A percentile compares a stretch with the other conserved stretches of the same genome.
Conservation (phyloP, 805 yeast genomes). For the Lachancea mirantina region DNA sequence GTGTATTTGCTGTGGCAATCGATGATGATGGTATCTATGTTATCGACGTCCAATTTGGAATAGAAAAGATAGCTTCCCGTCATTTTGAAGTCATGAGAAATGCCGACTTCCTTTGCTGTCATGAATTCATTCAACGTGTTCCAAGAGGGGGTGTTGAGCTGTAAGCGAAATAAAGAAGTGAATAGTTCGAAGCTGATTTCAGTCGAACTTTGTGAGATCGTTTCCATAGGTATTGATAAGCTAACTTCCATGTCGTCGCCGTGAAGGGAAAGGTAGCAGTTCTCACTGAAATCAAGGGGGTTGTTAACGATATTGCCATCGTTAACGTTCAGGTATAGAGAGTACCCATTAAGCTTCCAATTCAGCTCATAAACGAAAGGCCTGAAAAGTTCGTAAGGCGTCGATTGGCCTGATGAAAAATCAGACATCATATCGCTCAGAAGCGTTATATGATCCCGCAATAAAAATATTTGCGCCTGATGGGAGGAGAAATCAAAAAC, state of each 20-base stretch:
- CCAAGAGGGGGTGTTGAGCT: conserved; percentile 83
- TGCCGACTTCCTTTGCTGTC: conserved; percentile 56
- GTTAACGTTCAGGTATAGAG: conserved; percentile 69
- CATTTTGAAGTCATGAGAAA: conserved; percentile 53
- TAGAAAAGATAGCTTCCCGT: conserved; percentile 61
- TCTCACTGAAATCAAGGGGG: conserved; percentile 77
- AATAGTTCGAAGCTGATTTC: conserved; percentile 42
- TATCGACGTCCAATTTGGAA: conserved; percentile 51
- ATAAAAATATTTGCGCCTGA: conserved; percentile 51
- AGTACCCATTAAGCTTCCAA: conserved; percentile 54
- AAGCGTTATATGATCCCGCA: conserved; percentile 76
- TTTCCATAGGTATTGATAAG: conserved; percentile 52
- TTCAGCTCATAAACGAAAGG: conserved; percentile 58
- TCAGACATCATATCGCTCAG: conserved; percentile 68
- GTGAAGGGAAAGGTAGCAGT: conserved; percentile 65
- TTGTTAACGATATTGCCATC: conserved; percentile 84
- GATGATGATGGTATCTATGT: conserved; percentile 62
- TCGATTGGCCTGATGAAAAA: conserved; percentile 63
- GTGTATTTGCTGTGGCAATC: conserved; percentile 60
- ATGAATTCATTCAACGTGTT: conserved; percentile 74
- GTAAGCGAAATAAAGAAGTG: conserved; percentile 56
- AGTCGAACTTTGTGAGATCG: conserved; percentile 44
- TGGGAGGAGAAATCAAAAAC: conserved; percentile 44
- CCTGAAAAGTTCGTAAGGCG: conserved; percentile 68
- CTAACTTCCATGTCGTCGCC: conserved; percentile 49